Percentiles rank a stretch among this genome's conserved stretches.
Evolutionary conservation across 2,329 filamentous ascomycete species (phyloP).

Genomic region (Aspergillus pseudoviridinutans): DNA sequence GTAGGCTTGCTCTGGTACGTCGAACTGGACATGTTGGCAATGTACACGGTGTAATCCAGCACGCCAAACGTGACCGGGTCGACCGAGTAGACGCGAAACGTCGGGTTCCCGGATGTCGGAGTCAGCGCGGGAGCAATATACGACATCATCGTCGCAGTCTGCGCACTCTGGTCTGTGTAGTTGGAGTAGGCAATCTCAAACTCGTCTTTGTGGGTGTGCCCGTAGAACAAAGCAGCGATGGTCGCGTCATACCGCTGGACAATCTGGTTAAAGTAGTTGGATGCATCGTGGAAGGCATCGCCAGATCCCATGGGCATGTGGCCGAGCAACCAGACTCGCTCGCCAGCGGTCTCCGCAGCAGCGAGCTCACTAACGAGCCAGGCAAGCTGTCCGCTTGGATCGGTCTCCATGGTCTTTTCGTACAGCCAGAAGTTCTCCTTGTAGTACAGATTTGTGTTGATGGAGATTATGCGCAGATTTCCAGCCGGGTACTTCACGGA

Average conservation of each 20-base stretch:
- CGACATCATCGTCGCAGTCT: constrained; percentile 46
- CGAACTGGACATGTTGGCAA: constrained; percentile 47
- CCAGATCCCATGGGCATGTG: constrained; percentile 51
- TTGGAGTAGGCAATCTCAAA: constrained; percentile 45
- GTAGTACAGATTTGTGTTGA: constrained; percentile 43
- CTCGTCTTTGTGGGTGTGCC: no score
- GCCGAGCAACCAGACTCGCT: constrained; percentile 54
- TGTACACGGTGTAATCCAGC: constrained; percentile 52
- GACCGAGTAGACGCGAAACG: constrained; percentile 56
- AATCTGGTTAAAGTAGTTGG: no score
- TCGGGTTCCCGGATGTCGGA: constrained; percentile 52
- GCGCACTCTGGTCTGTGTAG: constrained; percentile 39
- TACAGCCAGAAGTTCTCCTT: constrained; percentile 55
- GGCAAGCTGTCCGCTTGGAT: constrained; percentile 50
- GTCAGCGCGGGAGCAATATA: constrained; percentile 54
- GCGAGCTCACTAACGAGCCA: constrained; percentile 54
- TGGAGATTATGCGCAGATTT: constrained; percentile 53
- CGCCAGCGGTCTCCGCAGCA: constrained; percentile 48
- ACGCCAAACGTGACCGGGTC: constrained; percentile 54
- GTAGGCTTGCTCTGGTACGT: constrained; percentile 46
- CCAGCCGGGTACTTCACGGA: constrained; percentile 44
- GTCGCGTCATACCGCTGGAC: no score
- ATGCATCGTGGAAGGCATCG: no score
- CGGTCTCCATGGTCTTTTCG: constrained; percentile 45
- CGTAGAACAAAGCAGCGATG: no score